Percentiles rank a stretch among this genome's conserved stretches.
Evolutionary conservation across 2,329 filamentous ascomycete genomes (phyloP).

Genomic region (Coniella vitis): DNA sequence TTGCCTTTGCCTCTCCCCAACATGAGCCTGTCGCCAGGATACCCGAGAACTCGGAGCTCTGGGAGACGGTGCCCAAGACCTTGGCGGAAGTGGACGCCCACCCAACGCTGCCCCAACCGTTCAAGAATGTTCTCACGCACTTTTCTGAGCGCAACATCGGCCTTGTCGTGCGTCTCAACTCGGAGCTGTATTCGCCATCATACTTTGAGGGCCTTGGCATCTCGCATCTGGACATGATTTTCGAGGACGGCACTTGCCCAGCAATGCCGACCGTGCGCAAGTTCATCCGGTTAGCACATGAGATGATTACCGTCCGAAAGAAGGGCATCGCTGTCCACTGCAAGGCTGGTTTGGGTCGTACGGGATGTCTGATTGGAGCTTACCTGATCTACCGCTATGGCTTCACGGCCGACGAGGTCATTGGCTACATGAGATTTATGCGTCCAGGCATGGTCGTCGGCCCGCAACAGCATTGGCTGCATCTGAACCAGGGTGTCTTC

Average conservation of each 20-base stretch:
- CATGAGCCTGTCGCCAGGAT: conserved; percentile 70
- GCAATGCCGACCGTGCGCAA: conserved; percentile 81
- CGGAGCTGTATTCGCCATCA: conserved; percentile 90
- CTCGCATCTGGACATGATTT: conserved; percentile 97
- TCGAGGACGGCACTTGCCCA: conserved; percentile 95
- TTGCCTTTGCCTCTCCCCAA: conserved; percentile 94
- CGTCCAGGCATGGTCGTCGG: conserved; percentile 97
- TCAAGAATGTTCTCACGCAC: conserved; percentile 92
- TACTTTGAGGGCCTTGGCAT: conserved; percentile 96
- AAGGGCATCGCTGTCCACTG: conserved; percentile 96
- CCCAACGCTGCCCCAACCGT: conserved; percentile 70
- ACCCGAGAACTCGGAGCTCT: conserved; percentile 64
- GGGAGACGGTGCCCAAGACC: conserved; percentile 66
- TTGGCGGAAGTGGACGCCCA: conserved; percentile 64
- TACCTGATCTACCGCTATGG: conserved; percentile 97
- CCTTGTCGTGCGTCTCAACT: conserved; percentile 91
- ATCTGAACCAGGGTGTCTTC: conserved; percentile 93
- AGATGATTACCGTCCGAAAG: conserved; percentile 85
- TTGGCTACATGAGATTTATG: conserved; percentile 99
- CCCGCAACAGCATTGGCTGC: conserved; percentile 97
- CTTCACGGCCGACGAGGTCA: conserved; percentile 95
- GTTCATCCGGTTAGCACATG: conserved; percentile 90
- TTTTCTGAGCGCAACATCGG: conserved; percentile 85
- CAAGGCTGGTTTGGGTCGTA: conserved; percentile 93
- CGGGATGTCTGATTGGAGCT: conserved; percentile 91